Evolutionary conservation across 257 asterid species (phyloP).

Genomic region (Plantago major): DNA sequence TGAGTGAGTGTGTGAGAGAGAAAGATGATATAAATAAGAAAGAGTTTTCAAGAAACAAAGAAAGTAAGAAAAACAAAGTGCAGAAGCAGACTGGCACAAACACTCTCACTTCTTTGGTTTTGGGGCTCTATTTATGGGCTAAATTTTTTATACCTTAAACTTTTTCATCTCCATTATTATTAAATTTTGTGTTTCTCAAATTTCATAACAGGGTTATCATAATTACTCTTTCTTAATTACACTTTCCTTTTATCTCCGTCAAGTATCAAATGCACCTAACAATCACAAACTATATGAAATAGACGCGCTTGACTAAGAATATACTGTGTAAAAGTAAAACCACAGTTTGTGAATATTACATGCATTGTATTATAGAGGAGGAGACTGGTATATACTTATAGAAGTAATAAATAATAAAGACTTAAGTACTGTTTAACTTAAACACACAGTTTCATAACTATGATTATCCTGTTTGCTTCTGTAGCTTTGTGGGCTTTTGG

Average conservation of each 20-base stretch:
- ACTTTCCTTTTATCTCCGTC: no score
- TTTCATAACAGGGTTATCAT: not conserved
- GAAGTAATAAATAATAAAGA: no score
- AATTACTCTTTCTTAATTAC: not conserved
- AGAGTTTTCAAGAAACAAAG: not conserved
- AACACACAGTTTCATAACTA: not conserved
- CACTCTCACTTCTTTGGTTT: constrained; percentile 20
- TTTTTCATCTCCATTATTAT: not conserved
- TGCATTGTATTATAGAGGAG: no score
- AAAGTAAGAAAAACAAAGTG: not conserved
- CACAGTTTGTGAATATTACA: no score
- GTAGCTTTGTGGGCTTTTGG: not conserved
- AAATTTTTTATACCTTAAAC: constrained; percentile 5
- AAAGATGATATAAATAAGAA: no score
- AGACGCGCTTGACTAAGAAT: no score
- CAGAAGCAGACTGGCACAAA: not conserved
- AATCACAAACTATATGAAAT: no score
- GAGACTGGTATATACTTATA: no score
- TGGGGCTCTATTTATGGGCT: constrained; percentile 22
- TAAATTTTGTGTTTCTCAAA: constrained; percentile 13
- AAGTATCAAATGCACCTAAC: no score
- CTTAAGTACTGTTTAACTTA: not conserved
- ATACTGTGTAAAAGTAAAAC: no score
- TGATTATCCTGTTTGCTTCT: not conserved
- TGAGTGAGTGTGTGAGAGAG: not conserved